These are phyloP conservation scores for Mucuna pruriens DNA, from an alignment of 306 rosid species.

Conservation along the genomic window DNA sequence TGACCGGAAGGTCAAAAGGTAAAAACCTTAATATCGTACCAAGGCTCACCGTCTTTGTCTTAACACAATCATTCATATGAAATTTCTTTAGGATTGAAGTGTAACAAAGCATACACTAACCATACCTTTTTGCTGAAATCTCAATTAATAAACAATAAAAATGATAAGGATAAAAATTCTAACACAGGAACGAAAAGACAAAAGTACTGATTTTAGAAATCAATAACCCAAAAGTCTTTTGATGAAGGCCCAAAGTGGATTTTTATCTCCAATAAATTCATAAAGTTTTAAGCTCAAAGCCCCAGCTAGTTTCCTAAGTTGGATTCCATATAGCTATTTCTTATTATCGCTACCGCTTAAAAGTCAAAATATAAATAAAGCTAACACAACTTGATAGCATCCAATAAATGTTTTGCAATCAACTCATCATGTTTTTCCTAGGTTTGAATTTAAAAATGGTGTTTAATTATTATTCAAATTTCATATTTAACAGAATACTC, in stretches of 20 bases:
- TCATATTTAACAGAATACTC: conserved; percentile 15
- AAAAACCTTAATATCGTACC: background rate
- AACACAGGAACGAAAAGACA: background rate
- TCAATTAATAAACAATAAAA: conserved; percentile 1
- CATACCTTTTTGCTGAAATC: background rate
- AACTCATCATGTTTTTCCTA: background rate
- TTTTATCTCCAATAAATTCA: conserved; percentile 13
- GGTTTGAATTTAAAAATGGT: background rate
- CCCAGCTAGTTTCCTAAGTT: conserved; percentile 10
- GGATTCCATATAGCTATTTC: background rate
- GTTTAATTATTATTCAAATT: background rate
- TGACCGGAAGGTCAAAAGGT: background rate
- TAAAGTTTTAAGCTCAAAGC: conserved; percentile 18
- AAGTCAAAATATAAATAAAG: conserved; percentile 1
- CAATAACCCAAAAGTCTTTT: background rate
- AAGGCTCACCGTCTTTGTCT: background rate
- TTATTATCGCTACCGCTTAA: background rate
- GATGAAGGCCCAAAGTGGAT: background rate
- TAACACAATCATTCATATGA: background rate
- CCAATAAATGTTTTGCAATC: background rate
- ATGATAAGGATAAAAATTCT: background rate
- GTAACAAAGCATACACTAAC: conserved; percentile 6
- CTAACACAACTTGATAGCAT: background rate
- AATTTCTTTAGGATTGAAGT: background rate
- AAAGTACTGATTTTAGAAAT: background rate